Evolutionary conservation across 148 eudicot species (phyloP).

Genomic region (Spergularia marina): DNA sequence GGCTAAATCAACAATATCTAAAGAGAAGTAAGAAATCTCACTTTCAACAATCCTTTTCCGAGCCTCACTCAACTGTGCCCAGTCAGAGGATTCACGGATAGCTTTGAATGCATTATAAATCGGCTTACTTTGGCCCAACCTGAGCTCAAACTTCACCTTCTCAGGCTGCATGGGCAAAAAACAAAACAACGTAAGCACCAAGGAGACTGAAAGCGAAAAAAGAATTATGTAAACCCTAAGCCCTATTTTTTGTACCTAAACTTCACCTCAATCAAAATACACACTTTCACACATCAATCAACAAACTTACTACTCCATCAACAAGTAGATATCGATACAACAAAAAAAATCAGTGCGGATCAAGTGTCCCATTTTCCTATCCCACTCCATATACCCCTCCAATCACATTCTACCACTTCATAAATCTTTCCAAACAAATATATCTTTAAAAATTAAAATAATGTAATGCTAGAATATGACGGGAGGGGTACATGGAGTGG

Average conservation of each 20-base stretch:
- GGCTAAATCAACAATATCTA: not conserved
- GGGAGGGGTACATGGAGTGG: no score
- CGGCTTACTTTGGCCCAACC: conserved; percentile 95
- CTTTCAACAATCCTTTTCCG: conserved; percentile 91
- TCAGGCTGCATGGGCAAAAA: conserved; percentile 64
- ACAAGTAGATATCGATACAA: not conserved
- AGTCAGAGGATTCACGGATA: conserved; percentile 73
- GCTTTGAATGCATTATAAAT: conserved; percentile 83
- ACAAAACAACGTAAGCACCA: conserved; percentile 7
- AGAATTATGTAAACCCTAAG: not conserved
- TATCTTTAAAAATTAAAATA: no score
- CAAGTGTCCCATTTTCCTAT: no score
- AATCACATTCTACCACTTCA: no score
- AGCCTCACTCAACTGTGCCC: conserved; percentile 69
- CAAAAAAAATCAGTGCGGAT: no score
- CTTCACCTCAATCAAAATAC: not conserved
- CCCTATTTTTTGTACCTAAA: not conserved
- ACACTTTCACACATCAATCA: not conserved
- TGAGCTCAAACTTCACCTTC: conserved; percentile 84
- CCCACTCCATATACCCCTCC: no score
- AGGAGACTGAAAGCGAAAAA: not conserved
- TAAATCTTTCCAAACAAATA: no score
- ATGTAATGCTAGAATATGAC: no score
- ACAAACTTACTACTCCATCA: not conserved
- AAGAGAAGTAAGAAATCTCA: conserved; percentile 29